Evolutionary conservation across 1,139 yeast genomes (phyloP).

Genomic region (Kodamaea alishanica): DNA sequence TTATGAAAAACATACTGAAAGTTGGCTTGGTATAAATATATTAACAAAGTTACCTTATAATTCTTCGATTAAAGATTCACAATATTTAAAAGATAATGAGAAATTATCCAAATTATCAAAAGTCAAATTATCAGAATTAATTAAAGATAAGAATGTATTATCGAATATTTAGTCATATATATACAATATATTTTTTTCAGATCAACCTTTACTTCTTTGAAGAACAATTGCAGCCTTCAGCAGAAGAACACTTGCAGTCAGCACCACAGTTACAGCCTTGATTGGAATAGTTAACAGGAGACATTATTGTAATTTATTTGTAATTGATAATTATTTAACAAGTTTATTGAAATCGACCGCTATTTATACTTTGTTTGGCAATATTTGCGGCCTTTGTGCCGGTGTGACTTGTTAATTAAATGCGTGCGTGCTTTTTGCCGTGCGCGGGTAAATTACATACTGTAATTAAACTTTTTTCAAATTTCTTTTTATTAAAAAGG

Average conservation of each 20-base stretch:
- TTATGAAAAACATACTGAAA: slow-evolving; percentile 61
- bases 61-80: neutral
- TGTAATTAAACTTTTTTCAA: too few species aligned
- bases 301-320: slow-evolving; percentile 5
- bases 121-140: slow-evolving; percentile 20
- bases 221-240: slow-evolving; percentile 22
- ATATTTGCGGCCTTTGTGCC: slow-evolving; percentile 1
- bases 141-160: neutral
- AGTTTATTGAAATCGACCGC: slow-evolving; percentile 2
- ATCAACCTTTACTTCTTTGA: neutral
- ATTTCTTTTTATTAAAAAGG: too few species aligned
- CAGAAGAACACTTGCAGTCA: slow-evolving; percentile 23
- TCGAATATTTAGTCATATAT: neutral
- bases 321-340: slow-evolving; percentile 5
- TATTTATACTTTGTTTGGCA: slow-evolving; percentile 7
- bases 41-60: slow-evolving; percentile 19
- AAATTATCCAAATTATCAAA: slow-evolving; percentile 20
- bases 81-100: slow-evolving; percentile 21
- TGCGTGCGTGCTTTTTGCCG: neutral
- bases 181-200: slow-evolving; percentile 5
- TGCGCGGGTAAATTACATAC: too few species aligned
- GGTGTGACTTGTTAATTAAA: too few species aligned
- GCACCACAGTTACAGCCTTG: slow-evolving; percentile 24
- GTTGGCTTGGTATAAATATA: slow-evolving; percentile 71
- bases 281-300: slow-evolving; percentile 17